These are phyloP conservation scores for Eimeria tenella DNA, from an alignment of 169 alveolate species.

Conservation along the genomic window DNA sequence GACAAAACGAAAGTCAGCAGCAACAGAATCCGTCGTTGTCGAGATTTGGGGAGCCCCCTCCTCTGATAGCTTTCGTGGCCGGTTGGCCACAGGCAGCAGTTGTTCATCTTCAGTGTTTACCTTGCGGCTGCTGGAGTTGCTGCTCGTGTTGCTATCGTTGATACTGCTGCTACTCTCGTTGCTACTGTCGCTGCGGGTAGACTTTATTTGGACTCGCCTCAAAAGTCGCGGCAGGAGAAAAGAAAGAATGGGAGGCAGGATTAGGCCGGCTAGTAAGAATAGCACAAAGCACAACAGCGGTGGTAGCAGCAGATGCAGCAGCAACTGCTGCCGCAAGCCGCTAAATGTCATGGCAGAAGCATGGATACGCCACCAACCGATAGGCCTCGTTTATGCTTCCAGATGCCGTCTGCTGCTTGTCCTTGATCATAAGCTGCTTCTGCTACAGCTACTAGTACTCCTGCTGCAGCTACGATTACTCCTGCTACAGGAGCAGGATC, in stretches of 20 bases:
- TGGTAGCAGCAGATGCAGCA: slow-evolving; percentile 70
- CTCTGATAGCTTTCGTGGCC: no score
- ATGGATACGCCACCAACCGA: slow-evolving; percentile 3
- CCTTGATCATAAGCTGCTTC: neutral
- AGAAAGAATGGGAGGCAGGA: slow-evolving; percentile 66
- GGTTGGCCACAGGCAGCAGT: slow-evolving; percentile 8
- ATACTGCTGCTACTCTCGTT: neutral
- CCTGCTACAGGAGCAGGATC: neutral
- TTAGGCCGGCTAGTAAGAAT: slow-evolving; percentile 45
- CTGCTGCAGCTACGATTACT: slow-evolving; percentile 32
- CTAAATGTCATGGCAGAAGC: slow-evolving; percentile 50
- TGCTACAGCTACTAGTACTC: slow-evolving; percentile 10
- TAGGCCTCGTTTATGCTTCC: neutral
- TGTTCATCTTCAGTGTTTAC: neutral
- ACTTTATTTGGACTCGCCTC: slow-evolving; percentile 21
- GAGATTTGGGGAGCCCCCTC: neutral
- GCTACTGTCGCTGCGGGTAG: slow-evolving; percentile 11
- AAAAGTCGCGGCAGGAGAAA: slow-evolving; percentile 64
- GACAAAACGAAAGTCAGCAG: neutral
- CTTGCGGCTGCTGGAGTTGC: slow-evolving; percentile 33
- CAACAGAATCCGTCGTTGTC: neutral
- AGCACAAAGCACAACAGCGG: slow-evolving; percentile 37
- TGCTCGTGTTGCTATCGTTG: slow-evolving; percentile 11
- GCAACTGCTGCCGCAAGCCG: slow-evolving; percentile 71
- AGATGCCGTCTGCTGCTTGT: neutral